phyloP scores from a whole-genome alignment of 192 early-diverging fungal genomes.

The Entrophospora sp. region DNA sequence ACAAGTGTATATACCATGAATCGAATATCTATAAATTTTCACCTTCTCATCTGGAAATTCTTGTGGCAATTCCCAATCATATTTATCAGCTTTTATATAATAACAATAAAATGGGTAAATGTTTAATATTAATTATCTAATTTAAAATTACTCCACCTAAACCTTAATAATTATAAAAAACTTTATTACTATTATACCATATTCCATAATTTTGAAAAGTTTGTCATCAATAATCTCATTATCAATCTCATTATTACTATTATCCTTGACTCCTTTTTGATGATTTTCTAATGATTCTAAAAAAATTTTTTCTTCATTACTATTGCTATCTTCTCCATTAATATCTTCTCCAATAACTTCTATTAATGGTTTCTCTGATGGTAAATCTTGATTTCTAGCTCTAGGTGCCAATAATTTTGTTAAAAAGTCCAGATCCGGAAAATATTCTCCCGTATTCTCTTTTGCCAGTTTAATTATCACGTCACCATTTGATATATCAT shows the following conservation, averaged over 20 bases:
- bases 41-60: constrained; percentile 40
- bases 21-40: background rate
- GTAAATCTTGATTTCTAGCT: constrained; percentile 30
- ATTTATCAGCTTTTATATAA: constrained; percentile 41
- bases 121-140: no score
- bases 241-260: no score
- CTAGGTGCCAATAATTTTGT: constrained; percentile 67
- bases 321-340: constrained; percentile 25
- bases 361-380: constrained; percentile 42
- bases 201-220: no score
- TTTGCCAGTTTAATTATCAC: constrained; percentile 74
- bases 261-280: no score
- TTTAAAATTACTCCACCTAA: no score
- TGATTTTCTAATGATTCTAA: no score
- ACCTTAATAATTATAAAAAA: no score
- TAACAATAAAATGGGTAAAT: no score
- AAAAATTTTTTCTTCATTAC: no score
- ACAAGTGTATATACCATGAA: background rate
- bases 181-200: no score
- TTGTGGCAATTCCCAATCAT: constrained; percentile 87
- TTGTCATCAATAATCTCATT: no score
- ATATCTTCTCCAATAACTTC: constrained; percentile 44
- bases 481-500: constrained; percentile 70
- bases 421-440: constrained; percentile 82
- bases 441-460: constrained; percentile 64